Percentiles rank a stretch among this genome's conserved stretches.
These are phyloP conservation scores for Flaveria brownii DNA, from an alignment of 129 eudicot genomes.

Conservation along the genomic window DNA sequence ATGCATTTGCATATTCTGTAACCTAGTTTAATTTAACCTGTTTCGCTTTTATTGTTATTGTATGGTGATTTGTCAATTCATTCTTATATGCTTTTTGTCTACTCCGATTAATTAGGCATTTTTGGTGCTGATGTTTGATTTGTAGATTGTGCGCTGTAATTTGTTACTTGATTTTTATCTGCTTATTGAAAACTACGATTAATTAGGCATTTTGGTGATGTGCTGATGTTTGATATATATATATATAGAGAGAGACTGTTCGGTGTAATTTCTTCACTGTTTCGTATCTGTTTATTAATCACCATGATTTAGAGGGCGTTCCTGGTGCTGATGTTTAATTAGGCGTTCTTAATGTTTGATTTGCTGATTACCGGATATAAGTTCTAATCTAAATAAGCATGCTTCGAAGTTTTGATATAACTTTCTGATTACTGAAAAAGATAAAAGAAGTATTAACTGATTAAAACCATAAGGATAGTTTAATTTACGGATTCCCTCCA, in stretches of 20 bases:
- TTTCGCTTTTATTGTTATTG: background rate
- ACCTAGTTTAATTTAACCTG: background rate
- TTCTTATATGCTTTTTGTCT: background rate
- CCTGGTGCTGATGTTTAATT: background rate
- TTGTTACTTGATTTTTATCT: background rate
- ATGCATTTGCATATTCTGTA: constrained; percentile 11
- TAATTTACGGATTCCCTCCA: background rate
- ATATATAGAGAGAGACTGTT: background rate
- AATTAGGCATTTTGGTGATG: background rate
- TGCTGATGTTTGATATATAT: background rate
- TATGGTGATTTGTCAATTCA: background rate
- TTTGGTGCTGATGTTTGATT: constrained; percentile 1
- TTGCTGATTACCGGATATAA: background rate
- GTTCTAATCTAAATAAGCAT: background rate
- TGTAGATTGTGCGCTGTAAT: background rate
- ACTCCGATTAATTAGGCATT: background rate
- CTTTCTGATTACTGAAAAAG: background rate
- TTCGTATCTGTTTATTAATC: background rate
- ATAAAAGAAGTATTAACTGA: background rate
- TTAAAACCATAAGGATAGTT: background rate
- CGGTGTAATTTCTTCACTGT: background rate
- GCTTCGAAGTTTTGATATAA: background rate
- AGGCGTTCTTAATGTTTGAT: background rate
- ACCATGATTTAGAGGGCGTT: no score
- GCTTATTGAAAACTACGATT: background rate